Percentiles rank a stretch among this genome's conserved stretches.
Evolutionary conservation across 345 rosid species (phyloP).

Genomic region (Boechera divaricarpa): DNA sequence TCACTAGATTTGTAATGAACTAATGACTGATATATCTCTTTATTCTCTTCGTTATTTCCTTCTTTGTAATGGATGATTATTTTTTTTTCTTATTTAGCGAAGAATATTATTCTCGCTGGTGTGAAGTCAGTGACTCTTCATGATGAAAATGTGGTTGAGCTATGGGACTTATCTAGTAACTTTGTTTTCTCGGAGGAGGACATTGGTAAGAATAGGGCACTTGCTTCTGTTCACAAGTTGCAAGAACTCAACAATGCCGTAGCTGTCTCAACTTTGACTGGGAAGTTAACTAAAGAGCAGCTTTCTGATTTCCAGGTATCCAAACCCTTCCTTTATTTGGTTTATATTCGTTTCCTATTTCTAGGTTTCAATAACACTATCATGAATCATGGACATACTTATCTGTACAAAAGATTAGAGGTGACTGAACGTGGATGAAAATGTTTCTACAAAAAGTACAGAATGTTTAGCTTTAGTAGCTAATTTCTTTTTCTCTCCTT

Average conservation of each 20-base stretch:
- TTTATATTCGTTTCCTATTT: not conserved
- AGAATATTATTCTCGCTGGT: constrained; percentile 91
- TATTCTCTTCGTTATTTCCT: not conserved
- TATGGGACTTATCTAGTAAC: constrained; percentile 88
- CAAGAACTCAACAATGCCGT: constrained; percentile 92
- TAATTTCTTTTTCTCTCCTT: not conserved
- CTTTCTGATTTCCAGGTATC: constrained; percentile 83
- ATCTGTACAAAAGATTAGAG: not conserved
- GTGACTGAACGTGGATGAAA: not conserved
- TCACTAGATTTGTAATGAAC: not conserved
- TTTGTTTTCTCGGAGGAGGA: constrained; percentile 78
- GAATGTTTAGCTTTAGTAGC: not conserved
- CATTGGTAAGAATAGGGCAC: constrained; percentile 81
- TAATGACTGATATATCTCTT: not conserved
- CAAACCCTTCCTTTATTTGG: not conserved
- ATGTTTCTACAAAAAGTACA: constrained; percentile 1
- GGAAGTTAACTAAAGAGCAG: constrained; percentile 69
- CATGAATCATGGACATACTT: not conserved
- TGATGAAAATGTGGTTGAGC: constrained; percentile 74
- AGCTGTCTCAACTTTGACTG: constrained; percentile 61
- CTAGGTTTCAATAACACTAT: not conserved
- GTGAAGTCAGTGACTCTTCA: constrained; percentile 92
- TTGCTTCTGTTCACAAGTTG: constrained; percentile 82
- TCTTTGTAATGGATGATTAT: not conserved
- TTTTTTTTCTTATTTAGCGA: constrained; percentile 53